Conservation (phyloP, 148 eudicot species). For the Silene conica region DNA sequence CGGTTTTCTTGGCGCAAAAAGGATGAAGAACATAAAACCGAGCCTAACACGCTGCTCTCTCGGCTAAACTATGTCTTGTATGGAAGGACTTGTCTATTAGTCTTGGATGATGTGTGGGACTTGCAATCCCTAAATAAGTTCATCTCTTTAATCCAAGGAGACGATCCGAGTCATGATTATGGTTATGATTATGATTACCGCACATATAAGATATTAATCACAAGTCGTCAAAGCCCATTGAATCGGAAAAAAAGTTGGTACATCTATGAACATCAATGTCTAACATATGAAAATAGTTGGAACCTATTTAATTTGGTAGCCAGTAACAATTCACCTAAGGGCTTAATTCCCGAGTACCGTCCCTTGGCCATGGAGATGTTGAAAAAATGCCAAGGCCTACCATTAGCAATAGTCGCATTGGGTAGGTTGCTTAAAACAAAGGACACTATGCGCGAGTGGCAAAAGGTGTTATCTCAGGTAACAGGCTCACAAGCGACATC, state of each 20-base stretch:
- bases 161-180: no score
- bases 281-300: constrained; percentile 19
- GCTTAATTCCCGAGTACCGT: background rate
- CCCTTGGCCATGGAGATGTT: constrained; percentile 15
- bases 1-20: background rate
- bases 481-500: constrained; percentile 8
- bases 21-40: background rate
- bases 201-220: constrained; percentile 15
- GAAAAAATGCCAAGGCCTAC: constrained; percentile 23
- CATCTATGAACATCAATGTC: constrained; percentile 16
- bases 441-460: constrained; percentile 16
- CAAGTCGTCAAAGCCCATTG: constrained; percentile 16
- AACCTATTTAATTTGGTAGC: constrained; percentile 20
- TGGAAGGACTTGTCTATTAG: constrained; percentile 19
- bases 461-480: constrained; percentile 17
- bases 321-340: constrained; percentile 1
- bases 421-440: constrained; percentile 18
- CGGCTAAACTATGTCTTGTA: constrained; percentile 8
- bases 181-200: background rate
- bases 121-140: constrained; percentile 6
- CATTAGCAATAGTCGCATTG: constrained; percentile 23
- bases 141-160: background rate
- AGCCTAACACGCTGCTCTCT: background rate
- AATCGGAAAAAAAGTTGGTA: background rate
- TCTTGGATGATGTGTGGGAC: constrained; percentile 33